Evolutionary conservation across 208 protist genomes (phyloP).

Genomic region (Leishmania braziliensis): DNA sequence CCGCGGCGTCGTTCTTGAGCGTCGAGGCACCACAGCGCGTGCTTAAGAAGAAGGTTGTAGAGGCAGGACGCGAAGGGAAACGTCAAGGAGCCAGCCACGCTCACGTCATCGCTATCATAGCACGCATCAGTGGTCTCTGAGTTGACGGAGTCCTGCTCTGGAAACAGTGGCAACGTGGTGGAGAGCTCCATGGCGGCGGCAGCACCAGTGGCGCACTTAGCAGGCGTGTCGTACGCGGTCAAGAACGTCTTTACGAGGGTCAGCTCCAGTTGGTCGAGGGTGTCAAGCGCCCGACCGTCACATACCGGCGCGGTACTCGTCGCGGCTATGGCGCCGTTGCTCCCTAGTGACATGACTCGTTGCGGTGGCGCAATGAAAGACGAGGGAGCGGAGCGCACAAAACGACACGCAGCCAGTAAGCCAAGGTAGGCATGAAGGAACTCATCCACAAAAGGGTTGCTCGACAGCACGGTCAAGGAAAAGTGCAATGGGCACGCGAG

Average conservation of each 20-base stretch:
- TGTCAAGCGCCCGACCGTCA: conserved; percentile 25
- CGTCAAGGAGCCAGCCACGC: not conserved
- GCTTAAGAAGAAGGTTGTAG: conserved; percentile 38
- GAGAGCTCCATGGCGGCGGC: not conserved
- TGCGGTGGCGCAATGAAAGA: not conserved
- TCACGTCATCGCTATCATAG: not conserved
- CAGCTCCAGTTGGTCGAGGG: conserved; percentile 39
- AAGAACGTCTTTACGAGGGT: conserved; percentile 45
- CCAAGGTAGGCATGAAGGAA: conserved; percentile 64
- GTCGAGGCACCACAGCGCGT: conserved; percentile 27
- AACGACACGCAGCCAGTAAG: conserved; percentile 43
- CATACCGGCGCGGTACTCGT: not conserved
- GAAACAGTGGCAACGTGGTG: not conserved
- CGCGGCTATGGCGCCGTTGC: not conserved
- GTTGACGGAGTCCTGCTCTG: not conserved
- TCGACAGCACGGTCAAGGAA: conserved; percentile 30
- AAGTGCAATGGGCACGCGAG: conserved; percentile 10
- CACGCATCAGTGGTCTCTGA: not conserved
- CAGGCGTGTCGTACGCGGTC: conserved; percentile 7
- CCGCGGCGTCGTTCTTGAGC: not conserved
- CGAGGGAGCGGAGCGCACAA: conserved; percentile 9
- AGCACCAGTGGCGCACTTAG: not conserved
- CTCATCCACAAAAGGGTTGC: conserved; percentile 47
- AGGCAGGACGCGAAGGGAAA: conserved; percentile 27
- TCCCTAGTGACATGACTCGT: not conserved